Base-by-base conservation (phyloP, 2,329 filamentous ascomycete species). In the Xylariomycetidae sp. region DNA sequence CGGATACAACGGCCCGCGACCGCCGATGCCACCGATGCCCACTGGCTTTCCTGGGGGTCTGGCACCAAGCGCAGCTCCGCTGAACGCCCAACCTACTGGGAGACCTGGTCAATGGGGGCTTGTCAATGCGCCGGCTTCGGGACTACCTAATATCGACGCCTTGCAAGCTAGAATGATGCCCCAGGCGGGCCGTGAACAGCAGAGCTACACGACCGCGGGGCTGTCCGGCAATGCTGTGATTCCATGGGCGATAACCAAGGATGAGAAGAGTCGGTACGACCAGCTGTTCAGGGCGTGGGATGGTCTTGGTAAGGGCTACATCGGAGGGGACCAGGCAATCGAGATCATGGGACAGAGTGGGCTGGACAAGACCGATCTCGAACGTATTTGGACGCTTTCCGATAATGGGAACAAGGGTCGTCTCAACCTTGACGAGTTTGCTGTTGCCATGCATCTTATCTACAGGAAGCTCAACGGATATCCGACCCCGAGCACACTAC, bases 291-390 rank as follows among this genome's bases (percentile, higher is more conserved):
- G 82, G 45, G 89, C 89, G 5, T 98, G 92, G 92, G 92, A 98
- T 63, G 92, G 92, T 3, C 78, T 98, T 44, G 78, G 81, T 43
- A 96, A 94, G 61, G 92, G 92, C 0, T 95, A 82, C 52, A 94
- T 98, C 54, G 85, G 81, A 29, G 92, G 92, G 33, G 85, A 86
- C 48, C 88, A 92, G 49, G 90, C 92, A 11, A 92, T 97, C 54
- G 92, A 98, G 62, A 94, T 98, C 40, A 90, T 98, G 59, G 87
- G 89, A 7, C 92, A 98, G 59, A 96, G 89, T 66, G 92, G 92
- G 26, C 68, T 98, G 18, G 87, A 92, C 30, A 94, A 94, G 61
- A 70, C 82, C 16, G 92, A 97, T 49, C 68, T 98, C 23, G 92
- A 97, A 61, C 77, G 84, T 19, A 82, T 97, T 31, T 98, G 92